A percentile compares a stretch with the other conserved stretches of the same genome.
Conservation (phyloP, 2,329 filamentous ascomycete species). For the Alternaria solani region DNA sequence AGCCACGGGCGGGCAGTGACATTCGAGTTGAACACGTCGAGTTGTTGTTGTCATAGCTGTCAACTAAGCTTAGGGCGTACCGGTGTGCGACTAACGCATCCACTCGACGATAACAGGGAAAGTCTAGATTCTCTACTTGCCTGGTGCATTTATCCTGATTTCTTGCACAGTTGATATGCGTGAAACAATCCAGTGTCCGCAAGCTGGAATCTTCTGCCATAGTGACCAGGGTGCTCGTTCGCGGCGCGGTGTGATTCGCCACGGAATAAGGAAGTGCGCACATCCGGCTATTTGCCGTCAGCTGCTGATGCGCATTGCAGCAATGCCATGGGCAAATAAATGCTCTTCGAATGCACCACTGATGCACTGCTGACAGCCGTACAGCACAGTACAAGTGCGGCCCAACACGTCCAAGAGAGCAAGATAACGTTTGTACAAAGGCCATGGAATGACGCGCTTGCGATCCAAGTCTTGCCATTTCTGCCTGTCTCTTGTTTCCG, state of each 20-base stretch:
- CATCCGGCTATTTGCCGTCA: neutral
- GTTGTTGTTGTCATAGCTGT: constrained; percentile 1
- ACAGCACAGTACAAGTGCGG: neutral
- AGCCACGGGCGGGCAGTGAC: neutral
- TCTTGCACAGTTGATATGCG: neutral
- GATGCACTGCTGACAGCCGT: neutral
- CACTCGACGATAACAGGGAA: neutral
- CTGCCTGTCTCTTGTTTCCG: neutral
- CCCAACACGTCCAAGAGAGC: neutral
- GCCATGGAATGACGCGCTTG: constrained; percentile 4
- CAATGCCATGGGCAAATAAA: neutral
- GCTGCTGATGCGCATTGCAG: neutral
- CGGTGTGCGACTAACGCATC: neutral
- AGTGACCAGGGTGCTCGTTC: neutral
- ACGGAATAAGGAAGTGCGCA: constrained; percentile 5
- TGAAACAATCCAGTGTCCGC: neutral
- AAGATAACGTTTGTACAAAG: neutral
- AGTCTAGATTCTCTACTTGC: neutral
- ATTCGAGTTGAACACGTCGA: neutral
- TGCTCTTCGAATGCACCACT: neutral
- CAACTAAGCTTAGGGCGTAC: neutral
- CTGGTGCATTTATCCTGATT: neutral
- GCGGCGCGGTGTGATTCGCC: neutral
- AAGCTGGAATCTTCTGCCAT: neutral
- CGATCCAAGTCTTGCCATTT: neutral